Evolutionary conservation across 805 yeast species (phyloP), one percentile per base, ranked within the genome.

Genomic region (Candida cerambycidarum): DNA sequence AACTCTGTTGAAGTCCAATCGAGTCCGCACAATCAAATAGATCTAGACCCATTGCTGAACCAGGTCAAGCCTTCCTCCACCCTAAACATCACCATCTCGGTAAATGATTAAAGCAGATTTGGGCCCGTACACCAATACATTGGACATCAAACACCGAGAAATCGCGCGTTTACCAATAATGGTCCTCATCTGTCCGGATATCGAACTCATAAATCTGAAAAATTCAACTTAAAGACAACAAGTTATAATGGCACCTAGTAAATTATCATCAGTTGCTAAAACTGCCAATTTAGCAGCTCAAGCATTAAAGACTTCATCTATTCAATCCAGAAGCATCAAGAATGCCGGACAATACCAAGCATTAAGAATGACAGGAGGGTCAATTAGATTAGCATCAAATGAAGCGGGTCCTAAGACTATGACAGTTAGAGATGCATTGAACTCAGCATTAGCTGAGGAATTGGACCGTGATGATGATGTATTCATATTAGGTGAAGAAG

Each of bases 401-500:
- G 59, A 78, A 15, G 61, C 81, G 18, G 83, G 79, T 50, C 68
- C 81, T 30, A 69, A 73, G 42, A 69, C 73, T 47, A 79, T 92
- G 78, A 88, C 98, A 12, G 97, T 93, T 45, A 85, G 99, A 77
- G 99, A 93, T 58, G 99, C 99, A 36, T 73, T 93, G 56, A 93
- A 93, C 76, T 73, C 83, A 51, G 99, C 97, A 23, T 76, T 93
- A 69, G 96, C 96, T 45, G 99, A 93, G 74, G 99, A 93, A 73
- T 78, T 93, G 75, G 98, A 92, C 74, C 80, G 92, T 55, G 97
- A 93, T 65, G 93, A 89, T 54, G 84, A 80, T 55, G 98, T 93
- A 34, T 93, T 89, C 76, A 69, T 93, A 56, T 86, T 93, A 80
- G 99, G 99, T 69, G 99, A 93, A 75, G 99, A 93, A 71, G 99